Evolutionary conservation across 345 rosid genomes (phyloP), one percentile per base, ranked within the genome.

Genomic region (Eucalyptus tenuipes): DNA sequence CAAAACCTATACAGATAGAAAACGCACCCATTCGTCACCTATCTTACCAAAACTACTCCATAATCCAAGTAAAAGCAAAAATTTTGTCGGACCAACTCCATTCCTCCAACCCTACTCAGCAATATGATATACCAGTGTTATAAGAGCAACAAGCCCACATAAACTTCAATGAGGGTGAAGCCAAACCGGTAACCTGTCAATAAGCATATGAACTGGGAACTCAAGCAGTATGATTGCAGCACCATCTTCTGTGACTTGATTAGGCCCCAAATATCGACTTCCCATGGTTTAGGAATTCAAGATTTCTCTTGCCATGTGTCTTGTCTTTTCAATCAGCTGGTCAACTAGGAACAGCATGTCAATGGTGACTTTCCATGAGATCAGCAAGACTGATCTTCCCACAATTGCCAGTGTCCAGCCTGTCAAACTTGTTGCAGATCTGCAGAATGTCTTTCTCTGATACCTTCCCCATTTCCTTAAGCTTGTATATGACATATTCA

Each of bases 391-490:
- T 90, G 57, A 92, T 91, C 90, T 91, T 92, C 82, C 94, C 93
- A 57, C 88, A 91, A 89, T 93, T 92, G 53, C 93, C 93, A 8
- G 91, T 45, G 89, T 91, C 94, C 49, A 93, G 90, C 87, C 86
- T 84, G 37, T 92, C 94, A 85, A 93, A 92, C 48, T 88, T 88
- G 82, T 88, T 68, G 85, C 91, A 89, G 55, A 92, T 88, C 91
- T 86, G 93, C 47, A 87, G 81, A 44, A 93, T 85, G 88, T 93
- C 94, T 88, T 91, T 91, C 80, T 93, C 94, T 14, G 93, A 87
- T 53, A 92, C 87, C 90, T 90, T 93, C 86, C 90, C 93, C 94
- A 93, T 92, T 87, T 92, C 94, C 89, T 92, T 93, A 49, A 93
- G 94, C 91, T 92, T 93, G 93, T 89, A 92, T 86, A 93, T 87